phyloP scores from a whole-genome alignment of 1,284 basidiomycete genomes.

The Melampsora abietis-canadensis region DNA sequence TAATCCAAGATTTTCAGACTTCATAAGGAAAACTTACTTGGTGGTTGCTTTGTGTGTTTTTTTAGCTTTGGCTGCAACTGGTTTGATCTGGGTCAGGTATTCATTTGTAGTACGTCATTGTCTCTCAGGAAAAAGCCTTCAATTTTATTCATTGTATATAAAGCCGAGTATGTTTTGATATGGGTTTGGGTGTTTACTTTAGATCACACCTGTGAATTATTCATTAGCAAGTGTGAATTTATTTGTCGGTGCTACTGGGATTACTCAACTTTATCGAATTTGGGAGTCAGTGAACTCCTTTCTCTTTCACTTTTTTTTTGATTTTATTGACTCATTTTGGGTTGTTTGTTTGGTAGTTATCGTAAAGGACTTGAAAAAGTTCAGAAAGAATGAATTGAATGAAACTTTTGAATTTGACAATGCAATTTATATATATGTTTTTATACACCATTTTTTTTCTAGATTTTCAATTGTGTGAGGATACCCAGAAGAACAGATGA shows the following conservation, averaged over 20 bases:
- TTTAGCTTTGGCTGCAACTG: constrained; percentile 32
- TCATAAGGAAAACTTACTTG: too few species aligned
- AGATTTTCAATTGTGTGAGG: too few species aligned
- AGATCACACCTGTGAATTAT: constrained; percentile 41
- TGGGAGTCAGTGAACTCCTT: constrained; percentile 27
- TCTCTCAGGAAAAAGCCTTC: too few species aligned
- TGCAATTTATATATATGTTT: too few species aligned
- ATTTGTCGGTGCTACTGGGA: constrained; percentile 27
- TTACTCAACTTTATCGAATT: constrained; percentile 42
- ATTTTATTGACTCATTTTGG: not conserved
- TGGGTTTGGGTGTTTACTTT: not conserved
- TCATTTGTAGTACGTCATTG: constrained; percentile 33
- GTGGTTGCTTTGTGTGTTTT: not conserved
- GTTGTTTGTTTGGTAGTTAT: not conserved
- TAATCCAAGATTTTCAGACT: too few species aligned
- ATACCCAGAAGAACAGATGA: too few species aligned
- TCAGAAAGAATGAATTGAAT: too few species aligned
- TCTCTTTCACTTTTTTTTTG: not conserved
- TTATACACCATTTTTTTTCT: too few species aligned
- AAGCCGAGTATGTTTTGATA: too few species aligned
- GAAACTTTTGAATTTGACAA: too few species aligned
- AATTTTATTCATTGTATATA: too few species aligned
- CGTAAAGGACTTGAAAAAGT: not conserved
- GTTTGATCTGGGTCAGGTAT: constrained; percentile 38
- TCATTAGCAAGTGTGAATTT: constrained; percentile 41